Percentiles rank a stretch among this genome's conserved stretches.
phyloP scores from a whole-genome alignment of 2,329 filamentous ascomycete genomes.

The Cladosporium sp. region DNA sequence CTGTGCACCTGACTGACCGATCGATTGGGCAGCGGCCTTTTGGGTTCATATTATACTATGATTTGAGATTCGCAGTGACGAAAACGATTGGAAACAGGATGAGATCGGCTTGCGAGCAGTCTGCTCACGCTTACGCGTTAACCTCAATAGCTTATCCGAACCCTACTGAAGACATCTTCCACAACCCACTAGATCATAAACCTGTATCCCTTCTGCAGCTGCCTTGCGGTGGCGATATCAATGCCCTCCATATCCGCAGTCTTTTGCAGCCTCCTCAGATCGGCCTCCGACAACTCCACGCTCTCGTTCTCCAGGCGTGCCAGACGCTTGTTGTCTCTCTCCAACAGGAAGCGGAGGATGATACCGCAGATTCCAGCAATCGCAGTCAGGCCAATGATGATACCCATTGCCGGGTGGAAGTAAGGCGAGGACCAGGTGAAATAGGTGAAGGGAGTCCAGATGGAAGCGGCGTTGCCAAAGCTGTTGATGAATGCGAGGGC shows the following conservation, averaged over 20 bases:
- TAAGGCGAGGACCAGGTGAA: constrained; percentile 19
- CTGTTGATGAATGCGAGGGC: constrained; percentile 41
- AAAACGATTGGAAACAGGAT: background rate
- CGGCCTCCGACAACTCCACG: constrained; percentile 40
- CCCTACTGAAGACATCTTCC: constrained; percentile 18
- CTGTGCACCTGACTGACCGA: too few species aligned
- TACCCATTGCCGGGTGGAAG: constrained; percentile 29
- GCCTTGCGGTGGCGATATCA: constrained; percentile 43
- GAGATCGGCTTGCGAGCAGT: background rate
- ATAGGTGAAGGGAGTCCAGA: constrained; percentile 40
- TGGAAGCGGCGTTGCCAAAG: constrained; percentile 35
- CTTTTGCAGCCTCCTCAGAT: constrained; percentile 42
- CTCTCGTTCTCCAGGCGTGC: constrained; percentile 46
- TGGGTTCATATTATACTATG: too few species aligned
- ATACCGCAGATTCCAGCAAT: constrained; percentile 24
- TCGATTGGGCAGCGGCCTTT: too few species aligned
- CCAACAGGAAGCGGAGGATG: constrained; percentile 25
- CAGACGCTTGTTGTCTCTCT: constrained; percentile 45
- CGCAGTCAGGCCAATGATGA: constrained; percentile 27
- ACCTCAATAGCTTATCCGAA: background rate
- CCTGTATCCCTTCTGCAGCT: constrained; percentile 50
- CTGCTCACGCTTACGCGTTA: too few species aligned
- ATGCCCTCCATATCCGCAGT: constrained; percentile 49
- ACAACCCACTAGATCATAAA: constrained; percentile 35
- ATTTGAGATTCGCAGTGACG: too few species aligned